Evolutionary conservation across 2,329 filamentous ascomycete species (phyloP), one percentile per base, ranked within the genome.

Genomic region (Ophiosphaerella korrae): DNA sequence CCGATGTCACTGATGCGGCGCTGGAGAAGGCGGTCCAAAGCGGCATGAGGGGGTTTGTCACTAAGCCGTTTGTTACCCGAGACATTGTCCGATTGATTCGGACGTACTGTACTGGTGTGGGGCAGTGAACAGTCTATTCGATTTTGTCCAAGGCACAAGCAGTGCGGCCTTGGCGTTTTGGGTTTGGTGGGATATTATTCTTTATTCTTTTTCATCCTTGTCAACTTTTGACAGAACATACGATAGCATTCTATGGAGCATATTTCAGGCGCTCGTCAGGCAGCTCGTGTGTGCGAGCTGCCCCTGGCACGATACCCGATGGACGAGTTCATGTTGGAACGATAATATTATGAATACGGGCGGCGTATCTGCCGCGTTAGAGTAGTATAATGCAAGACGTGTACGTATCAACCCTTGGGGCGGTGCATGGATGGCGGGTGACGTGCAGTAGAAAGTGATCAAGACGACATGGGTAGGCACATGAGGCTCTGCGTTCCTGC

Each of bases 1-100:
- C 86, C 7, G 86, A 88, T 64, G 84, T 86, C 9, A 88, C 85
- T 2, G 84, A 86, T 51, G 82, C 82, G 39, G 84, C 85, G 7
- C 74, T 87, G 46, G 80, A 82, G 47, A 78, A 82, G 44, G 85
- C 84, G 13, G 82, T 80, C 6, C 78, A 80, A 60, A 84, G 82
- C 5, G 86, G 85, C 33, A 88, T 88, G 79, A 84, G 83, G 65
- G 85, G 85, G 2, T 87, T 87, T 60, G 83, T 88, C 78, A 86
- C 84, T 34, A 88, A 88, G 66, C 86, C 85, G 7, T 88, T 85
- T 68, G 85, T 85, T 66, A 74, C 87, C 48, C 71, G 79, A 48
- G 85, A 87, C 68, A 73, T 88, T 59, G 83, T 87, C 70, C 78
- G 81, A 52, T 70, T 87, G 62, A 86, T 88, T 55, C 64, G 74